Percentiles rank a stretch among this genome's conserved stretches.
Conservation (phyloP, 1,284 basidiomycete genomes). For the Schizophyllum amplum region DNA sequence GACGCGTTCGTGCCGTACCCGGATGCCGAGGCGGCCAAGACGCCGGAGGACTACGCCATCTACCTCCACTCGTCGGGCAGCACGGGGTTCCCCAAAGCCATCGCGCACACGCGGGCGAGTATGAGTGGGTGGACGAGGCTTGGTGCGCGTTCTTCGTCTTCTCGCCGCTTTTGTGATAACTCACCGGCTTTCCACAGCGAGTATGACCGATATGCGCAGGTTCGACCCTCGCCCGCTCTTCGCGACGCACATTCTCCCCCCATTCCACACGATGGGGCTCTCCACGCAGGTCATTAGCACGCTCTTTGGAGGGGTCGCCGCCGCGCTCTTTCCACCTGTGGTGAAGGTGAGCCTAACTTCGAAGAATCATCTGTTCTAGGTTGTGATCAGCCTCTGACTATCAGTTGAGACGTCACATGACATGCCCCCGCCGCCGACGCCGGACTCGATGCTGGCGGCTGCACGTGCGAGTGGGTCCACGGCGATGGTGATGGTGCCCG, state of each 20-base stretch:
- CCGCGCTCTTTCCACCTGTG: background rate
- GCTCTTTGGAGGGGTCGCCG: background rate
- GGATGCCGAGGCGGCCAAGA: background rate
- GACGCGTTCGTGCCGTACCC: slow-evolving; percentile 19
- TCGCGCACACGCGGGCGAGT: background rate
- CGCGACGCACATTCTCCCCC: slow-evolving; percentile 5
- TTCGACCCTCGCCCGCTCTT: background rate
- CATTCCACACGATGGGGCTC: slow-evolving; percentile 5
- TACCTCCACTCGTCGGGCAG: slow-evolving; percentile 2
- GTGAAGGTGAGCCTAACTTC: background rate
- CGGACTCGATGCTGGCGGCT: background rate
- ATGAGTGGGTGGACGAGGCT: background rate
- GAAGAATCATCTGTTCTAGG: too few relatives aligned
- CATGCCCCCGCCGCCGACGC: background rate
- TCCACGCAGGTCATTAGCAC: slow-evolving; percentile 2
- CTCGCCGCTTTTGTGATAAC: background rate
- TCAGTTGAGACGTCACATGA: background rate
- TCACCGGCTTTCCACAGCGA: background rate
- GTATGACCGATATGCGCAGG: background rate
- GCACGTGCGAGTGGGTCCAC: background rate
- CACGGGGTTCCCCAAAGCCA: slow-evolving; percentile 1
- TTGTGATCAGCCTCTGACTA: too few relatives aligned
- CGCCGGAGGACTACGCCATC: background rate
- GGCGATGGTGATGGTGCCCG: slow-evolving; percentile 16
- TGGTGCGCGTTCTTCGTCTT: background rate